Percentiles rank a stretch among this genome's conserved stretches.
Evolutionary conservation across 2,329 filamentous ascomycete species (phyloP).

Genomic region (Apiospora aurea): DNA sequence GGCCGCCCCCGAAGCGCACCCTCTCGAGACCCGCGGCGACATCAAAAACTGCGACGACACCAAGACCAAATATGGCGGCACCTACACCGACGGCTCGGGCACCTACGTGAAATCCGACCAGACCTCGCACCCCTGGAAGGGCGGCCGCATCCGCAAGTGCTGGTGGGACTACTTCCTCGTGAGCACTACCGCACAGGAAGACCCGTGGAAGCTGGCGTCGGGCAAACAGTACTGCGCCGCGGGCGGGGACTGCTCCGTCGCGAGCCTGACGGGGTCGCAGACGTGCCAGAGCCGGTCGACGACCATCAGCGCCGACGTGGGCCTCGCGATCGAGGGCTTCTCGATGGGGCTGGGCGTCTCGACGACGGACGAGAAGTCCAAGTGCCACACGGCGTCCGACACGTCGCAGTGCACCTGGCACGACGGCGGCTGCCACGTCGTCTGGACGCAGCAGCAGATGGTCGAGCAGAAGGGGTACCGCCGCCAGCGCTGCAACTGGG

Average conservation of each 20-base stretch:
- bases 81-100: not conserved
- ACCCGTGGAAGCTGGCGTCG: not conserved
- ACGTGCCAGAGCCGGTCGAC: not conserved
- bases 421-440: conserved; percentile 1
- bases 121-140: not conserved
- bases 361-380: not conserved
- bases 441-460: conserved; percentile 9
- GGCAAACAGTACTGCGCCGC: not conserved
- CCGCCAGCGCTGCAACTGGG: conserved; percentile 2
- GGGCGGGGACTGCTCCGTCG: not conserved
- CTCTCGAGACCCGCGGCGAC: not conserved
- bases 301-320: not conserved
- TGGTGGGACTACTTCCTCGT: conserved; percentile 1
- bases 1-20: not conserved
- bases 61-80: not conserved
- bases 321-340: not conserved
- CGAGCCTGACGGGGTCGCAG: not conserved
- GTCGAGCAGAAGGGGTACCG: conserved; percentile 1
- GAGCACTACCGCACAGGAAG: not conserved
- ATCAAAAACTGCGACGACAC: conserved; percentile 1
- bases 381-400: not conserved
- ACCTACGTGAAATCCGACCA: not conserved
- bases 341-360: not conserved
- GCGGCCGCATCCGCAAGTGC: not conserved
- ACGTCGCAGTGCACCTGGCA: not conserved